phyloP scores from a whole-genome alignment of 441 rosid genomes.

The Brassica balearica region DNA sequence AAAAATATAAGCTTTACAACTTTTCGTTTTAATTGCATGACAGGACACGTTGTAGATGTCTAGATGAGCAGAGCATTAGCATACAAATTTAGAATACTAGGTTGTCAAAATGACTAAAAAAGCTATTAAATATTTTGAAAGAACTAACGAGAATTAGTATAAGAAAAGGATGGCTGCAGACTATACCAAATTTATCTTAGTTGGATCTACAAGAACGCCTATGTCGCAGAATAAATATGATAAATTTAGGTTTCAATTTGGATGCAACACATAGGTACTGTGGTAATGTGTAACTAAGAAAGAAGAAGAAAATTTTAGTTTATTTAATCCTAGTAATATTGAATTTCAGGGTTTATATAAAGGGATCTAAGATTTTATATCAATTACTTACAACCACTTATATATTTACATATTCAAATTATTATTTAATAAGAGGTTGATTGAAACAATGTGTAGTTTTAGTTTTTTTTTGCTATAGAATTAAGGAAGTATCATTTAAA shows the following conservation, averaged over 20 bases:
- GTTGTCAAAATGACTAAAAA: neutral
- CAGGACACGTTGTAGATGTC: constrained; percentile 13
- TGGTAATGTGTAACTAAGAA: neutral
- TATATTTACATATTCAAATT: neutral
- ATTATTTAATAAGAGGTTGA: neutral
- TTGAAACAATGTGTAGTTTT: neutral
- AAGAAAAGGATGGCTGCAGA: neutral
- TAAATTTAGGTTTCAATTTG: neutral
- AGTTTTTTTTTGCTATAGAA: neutral
- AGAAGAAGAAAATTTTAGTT: neutral
- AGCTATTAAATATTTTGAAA: neutral
- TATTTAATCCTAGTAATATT: neutral
- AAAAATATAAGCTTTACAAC: neutral
- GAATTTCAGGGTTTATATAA: neutral
- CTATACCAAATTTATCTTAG: neutral
- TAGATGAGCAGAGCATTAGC: constrained; percentile 20
- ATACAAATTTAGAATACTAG: neutral
- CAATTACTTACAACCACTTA: neutral
- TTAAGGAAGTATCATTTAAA: neutral
- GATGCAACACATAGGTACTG: neutral
- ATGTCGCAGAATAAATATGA: neutral
- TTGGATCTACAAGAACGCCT: neutral
- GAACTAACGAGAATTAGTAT: neutral
- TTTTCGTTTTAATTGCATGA: constrained; percentile 29
- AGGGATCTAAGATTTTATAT: neutral